These are phyloP conservation scores for Phlebopus sp. DNA, from an alignment of 1,284 basidiomycete species.

Conservation along the genomic window DNA sequence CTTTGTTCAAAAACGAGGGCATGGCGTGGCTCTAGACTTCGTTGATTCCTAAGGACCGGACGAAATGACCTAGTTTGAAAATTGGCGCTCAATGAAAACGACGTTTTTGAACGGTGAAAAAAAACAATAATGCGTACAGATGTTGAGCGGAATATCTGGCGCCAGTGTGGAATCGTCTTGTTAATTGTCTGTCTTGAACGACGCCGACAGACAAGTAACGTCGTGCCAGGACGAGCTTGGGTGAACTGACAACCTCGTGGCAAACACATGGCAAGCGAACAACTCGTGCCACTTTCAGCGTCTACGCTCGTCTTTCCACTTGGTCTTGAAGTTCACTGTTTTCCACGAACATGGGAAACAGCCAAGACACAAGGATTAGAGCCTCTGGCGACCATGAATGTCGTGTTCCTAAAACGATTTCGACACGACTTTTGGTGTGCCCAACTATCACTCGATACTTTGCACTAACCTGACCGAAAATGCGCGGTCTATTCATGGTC, in stretches of 20 bases:
- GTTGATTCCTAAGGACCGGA: conserved; percentile 11
- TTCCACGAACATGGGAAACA: too few species aligned
- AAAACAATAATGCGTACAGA: background rate
- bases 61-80: conserved; percentile 6
- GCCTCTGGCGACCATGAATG: too few species aligned
- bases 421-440: too few species aligned
- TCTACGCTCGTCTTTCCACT: too few species aligned
- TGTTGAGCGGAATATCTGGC: background rate
- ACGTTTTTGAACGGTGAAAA: background rate
- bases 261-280: background rate
- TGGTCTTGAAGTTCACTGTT: too few species aligned
- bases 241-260: background rate
- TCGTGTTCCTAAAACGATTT: too few species aligned
- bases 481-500: too few species aligned
- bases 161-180: background rate
- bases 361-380: too few species aligned
- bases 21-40: conserved; percentile 35
- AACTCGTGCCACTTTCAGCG: too few species aligned
- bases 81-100: background rate
- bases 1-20: conserved; percentile 74
- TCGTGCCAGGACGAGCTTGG: background rate
- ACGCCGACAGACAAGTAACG: background rate
- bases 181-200: background rate
- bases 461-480: too few species aligned
- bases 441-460: too few species aligned